Base-by-base conservation (phyloP, 2,329 filamentous ascomycete species). In the Elsinoe necatrix region DNA sequence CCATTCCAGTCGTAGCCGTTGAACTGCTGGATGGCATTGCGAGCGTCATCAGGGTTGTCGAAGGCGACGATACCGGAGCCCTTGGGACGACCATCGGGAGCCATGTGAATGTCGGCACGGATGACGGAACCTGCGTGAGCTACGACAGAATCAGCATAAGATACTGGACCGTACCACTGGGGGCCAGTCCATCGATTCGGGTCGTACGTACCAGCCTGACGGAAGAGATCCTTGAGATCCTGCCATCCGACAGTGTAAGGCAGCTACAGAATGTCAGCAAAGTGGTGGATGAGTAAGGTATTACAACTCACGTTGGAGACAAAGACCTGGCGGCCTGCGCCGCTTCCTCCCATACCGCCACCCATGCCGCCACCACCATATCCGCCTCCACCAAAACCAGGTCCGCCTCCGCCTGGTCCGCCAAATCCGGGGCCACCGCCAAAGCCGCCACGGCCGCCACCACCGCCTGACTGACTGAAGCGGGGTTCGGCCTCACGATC, bases 1-100 rank as follows among this genome's bases (percentile, higher is more conserved):
- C 93, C 93, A 71, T 97, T 92, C 93, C 93, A 98, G 62, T 98
- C 93, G 70, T 95, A 97, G 58, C 93, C 93, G 69, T 97, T 96
- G 79, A 97, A 98, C 64, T 96, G 91, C 68, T 90, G 85, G 63
- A 98, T 98, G 20, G 93, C 93, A 68, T 90, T 95, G 63, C 90
- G 89, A 41, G 93, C 92, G 73, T 98, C 93, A 58, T 97, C 91
- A 1, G 90, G 83, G 58, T 85, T 92, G 71, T 98, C 93, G 70
- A 96, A 98, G 41, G 93, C 90, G 60, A 98, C 93, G 58, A 97
- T 95, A 63, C 93, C 93, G 52, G 93, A 95, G 56, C 93, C 93
- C 77, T 97, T 98, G 50, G 93, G 90, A 62, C 91, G 85, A 61
- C 93, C 92, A 67, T 95, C 92, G 11, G 88, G 89, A 56, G 91